Percentiles rank a stretch among this genome's conserved stretches.
phyloP scores from a whole-genome alignment of 495 filamentous ascomycete species.

The Penicillium verhagenii region DNA sequence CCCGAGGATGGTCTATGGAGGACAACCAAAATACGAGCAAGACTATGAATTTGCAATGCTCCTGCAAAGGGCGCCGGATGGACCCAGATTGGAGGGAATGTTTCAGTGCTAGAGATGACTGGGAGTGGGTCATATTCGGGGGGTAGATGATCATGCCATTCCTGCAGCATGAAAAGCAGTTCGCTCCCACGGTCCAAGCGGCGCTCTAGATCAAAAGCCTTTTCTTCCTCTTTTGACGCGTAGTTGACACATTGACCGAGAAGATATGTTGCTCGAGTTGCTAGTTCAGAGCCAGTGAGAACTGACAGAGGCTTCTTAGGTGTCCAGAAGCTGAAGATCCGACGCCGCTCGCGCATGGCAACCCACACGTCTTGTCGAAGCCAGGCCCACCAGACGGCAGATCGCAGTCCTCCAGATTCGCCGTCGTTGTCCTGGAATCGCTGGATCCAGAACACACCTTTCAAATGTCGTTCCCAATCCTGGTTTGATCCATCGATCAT shows the following conservation, averaged over 20 bases:
- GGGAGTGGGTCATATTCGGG: constrained; percentile 24
- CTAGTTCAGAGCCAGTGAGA: constrained; percentile 12
- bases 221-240: constrained; percentile 16
- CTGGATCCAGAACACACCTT: constrained; percentile 25
- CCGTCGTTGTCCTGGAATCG: constrained; percentile 24
- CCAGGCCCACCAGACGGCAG: constrained; percentile 25
- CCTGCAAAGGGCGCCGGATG: constrained; percentile 28
- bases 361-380: constrained; percentile 25
- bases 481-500: constrained; percentile 25
- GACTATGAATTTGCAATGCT: constrained; percentile 28
- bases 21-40: constrained; percentile 27
- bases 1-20: constrained; percentile 30
- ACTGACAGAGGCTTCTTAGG: constrained; percentile 5
- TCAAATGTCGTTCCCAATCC: constrained; percentile 25
- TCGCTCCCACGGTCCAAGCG: constrained; percentile 21
- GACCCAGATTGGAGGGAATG: constrained; percentile 33
- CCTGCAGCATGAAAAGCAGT: constrained; percentile 22
- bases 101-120: constrained; percentile 2
- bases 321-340: constrained; percentile 20
- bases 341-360: constrained; percentile 16
- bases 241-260: constrained; percentile 22
- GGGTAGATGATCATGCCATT: constrained; percentile 29
- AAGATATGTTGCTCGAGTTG: constrained; percentile 16
- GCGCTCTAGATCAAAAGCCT: constrained; percentile 8
- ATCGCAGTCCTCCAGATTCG: constrained; percentile 19